Evolutionary conservation across 1,284 basidiomycete species (phyloP), one percentile per base, ranked within the genome.

Genomic region (Entoloma clypeatum): DNA sequence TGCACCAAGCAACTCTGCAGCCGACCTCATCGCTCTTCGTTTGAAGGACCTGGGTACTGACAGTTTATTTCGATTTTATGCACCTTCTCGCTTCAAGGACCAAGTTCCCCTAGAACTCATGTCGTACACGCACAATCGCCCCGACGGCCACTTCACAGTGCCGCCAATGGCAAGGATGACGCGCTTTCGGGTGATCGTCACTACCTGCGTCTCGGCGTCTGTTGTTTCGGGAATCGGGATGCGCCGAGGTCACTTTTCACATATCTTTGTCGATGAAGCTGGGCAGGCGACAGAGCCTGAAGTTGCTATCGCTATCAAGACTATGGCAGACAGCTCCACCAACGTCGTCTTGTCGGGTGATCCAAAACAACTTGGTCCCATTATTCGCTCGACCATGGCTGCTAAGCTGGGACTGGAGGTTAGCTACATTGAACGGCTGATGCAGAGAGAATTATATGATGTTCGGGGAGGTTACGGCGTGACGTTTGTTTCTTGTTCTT

Each of bases 251-350:
- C 77, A 82, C 57, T 83, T 75, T 51, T 67, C 60, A 1, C 73
- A 81, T 44, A 77, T 84, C n/a, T 79, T 83, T 51, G 60, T 81
- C 6, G 80, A 84, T 52, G 80, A 84, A 49, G 79, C 79, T 3
- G 80, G 77, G 0, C 79, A 83, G 48, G 77, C 76, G 0, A 76
- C 74, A 0, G 81, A 84, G 51, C 77, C 80, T 0, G 76, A 81
- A 50, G 64, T 61, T 0, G 73, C 81, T 61, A 68, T 80, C 16
- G 64, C 71, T 0, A 74, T 82, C 51, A 74, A 72, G 55, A 72
- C 68, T 4, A 66, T 80, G 60, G 71, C 74, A 0, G 71, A 73
- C 43, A 58, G 55, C 5, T 48, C 55, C 1, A 82, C 79, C 0
- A 79, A 79, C 43, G 55, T 82, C 19, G 54, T 81, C 22, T 62